Conservation (phyloP, 2,329 filamentous ascomycete species). For the Aotearoamyces nothofagi region DNA sequence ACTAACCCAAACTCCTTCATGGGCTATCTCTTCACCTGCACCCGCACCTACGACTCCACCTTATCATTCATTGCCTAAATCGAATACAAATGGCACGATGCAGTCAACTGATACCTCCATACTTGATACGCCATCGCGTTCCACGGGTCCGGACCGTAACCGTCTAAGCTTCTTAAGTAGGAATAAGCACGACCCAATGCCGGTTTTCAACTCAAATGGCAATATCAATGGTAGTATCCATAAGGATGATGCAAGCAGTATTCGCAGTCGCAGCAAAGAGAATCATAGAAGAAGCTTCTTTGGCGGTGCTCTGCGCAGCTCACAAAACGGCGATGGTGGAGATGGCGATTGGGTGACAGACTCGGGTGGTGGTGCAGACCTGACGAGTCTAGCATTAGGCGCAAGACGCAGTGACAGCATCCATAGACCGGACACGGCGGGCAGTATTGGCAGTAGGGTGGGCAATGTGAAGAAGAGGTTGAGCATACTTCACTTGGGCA, state of each 20-base stretch:
- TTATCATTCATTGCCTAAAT: conserved; percentile 4
- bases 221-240: conserved; percentile 2
- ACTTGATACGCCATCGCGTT: conserved; percentile 9
- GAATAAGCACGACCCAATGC: not conserved
- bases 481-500: conserved; percentile 17
- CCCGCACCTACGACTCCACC: conserved; percentile 8
- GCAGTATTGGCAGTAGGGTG: conserved; percentile 14
- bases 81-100: conserved; percentile 12
- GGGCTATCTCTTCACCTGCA: conserved; percentile 10
- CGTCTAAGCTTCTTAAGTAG: conserved; percentile 10
- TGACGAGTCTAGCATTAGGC: not conserved
- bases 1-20: conserved; percentile 24
- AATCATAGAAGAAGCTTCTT: not conserved
- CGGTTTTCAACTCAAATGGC: conserved; percentile 1
- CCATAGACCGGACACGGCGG: conserved; percentile 8
- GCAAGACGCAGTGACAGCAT: conserved; percentile 8
- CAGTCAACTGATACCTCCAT: conserved; percentile 12
- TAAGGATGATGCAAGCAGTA: not conserved
- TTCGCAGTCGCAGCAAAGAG: not conserved
- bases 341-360: conserved; percentile 17
- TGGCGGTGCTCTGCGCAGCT: conserved; percentile 3
- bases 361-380: conserved; percentile 17
- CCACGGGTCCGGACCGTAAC: conserved; percentile 4
- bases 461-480: conserved; percentile 18
- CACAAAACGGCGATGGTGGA: conserved; percentile 8